A percentile compares a stretch with the other conserved stretches of the same genome.
phyloP scores from a whole-genome alignment of 139 green algal species.

The Diplosphaera chodatii region DNA sequence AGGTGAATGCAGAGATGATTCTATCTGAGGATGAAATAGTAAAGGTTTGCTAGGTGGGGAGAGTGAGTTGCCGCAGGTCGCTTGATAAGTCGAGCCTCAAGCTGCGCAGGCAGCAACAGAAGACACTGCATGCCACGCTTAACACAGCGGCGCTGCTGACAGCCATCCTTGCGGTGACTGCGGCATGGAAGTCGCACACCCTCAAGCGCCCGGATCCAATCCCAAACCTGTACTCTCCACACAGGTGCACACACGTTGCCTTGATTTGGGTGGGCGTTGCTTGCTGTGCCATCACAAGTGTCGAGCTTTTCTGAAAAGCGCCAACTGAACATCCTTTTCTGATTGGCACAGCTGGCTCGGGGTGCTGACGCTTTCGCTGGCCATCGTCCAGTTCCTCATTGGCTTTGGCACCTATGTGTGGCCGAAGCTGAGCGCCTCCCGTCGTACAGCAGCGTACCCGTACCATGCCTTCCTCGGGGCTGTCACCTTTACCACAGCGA shows the following conservation, averaged over 20 bases:
- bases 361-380: neutral
- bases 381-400: slow-evolving; percentile 8
- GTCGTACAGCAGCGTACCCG: slow-evolving; percentile 8
- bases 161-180: slow-evolving; percentile 25
- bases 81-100: too few relatives aligned
- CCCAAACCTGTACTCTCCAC: slow-evolving; percentile 50
- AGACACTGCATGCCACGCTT: slow-evolving; percentile 40
- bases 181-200: slow-evolving; percentile 47
- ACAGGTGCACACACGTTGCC: slow-evolving; percentile 20
- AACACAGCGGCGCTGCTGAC: slow-evolving; percentile 20
- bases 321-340: too few relatives aligned
- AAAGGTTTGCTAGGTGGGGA: too few relatives aligned
- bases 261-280: too few relatives aligned
- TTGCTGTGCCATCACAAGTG: too few relatives aligned
- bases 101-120: slow-evolving; percentile 26
- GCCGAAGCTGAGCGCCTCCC: slow-evolving; percentile 10
- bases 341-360: neutral
- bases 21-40: too few relatives aligned
- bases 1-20: too few relatives aligned
- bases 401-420: slow-evolving; percentile 15
- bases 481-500: slow-evolving; percentile 3
- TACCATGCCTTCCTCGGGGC: slow-evolving; percentile 24
- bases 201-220: slow-evolving; percentile 47
- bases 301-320: too few relatives aligned
- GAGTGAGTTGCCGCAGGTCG: too few relatives aligned